Evolutionary conservation across 2,329 filamentous ascomycete species (phyloP), one percentile per base, ranked within the genome.

Genomic region (Blumeriella jaapii): DNA sequence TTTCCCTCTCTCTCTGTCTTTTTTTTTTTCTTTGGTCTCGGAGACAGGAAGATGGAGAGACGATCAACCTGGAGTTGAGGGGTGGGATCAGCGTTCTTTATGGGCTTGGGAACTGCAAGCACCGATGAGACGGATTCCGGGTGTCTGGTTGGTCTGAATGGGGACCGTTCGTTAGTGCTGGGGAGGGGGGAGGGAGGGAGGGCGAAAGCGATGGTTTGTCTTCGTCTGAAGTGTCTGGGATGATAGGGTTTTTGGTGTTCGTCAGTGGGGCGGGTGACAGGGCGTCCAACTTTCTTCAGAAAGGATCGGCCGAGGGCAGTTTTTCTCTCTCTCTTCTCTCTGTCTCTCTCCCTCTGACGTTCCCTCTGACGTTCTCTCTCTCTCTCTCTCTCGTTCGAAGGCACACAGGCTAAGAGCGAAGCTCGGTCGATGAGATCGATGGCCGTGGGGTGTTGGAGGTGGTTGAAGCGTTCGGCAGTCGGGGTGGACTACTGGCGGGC

Each of bases 31-130:
- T 22, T n/a, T n/a, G n/a, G n/a, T 34, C 23, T 26, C 31, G 23
- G 32, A 23, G 32, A 42, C 31, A 49, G 31, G 33, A 33, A 39
- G 42, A 46, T 33, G 31, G 36, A 41, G 31, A 47, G 46, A 43
- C 39, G 49, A 52, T 52, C 44, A 36, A 30, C 36, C 24, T 40
- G 22, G 42, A 41, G 35, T 39, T 36, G 36, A 41, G 8, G 32
- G 45, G 46, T 37, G 52, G 51, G 53, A 55, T 55, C 52, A 51
- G 47, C 53, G 51, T 53, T 52, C 50, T 51, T 34, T 55, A 54
- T 52, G 52, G 52, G 44, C 42, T 49, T 44, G 41, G 41, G n/a
- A 6, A 13, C 6, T 12, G 13, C 20, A 31, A 34, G 36, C 40
- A 38, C 40, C 36, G 26, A 22, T 31, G 38, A 39, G 39, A 39